Evolutionary conservation across 805 yeast species (phyloP), one percentile per base, ranked within the genome.

Genomic region (Spathaspora arborariae): DNA sequence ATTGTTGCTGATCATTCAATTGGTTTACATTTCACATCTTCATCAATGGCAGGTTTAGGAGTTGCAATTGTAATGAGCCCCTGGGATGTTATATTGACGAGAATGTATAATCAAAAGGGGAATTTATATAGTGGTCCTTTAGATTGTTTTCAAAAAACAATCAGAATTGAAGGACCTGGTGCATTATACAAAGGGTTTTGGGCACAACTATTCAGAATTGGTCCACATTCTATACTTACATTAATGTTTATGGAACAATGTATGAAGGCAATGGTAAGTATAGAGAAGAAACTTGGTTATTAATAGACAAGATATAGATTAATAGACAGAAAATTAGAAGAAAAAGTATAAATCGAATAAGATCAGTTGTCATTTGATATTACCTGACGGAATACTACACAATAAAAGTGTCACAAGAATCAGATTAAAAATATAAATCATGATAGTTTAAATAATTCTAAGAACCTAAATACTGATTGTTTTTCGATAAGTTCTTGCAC

Each of bases 31-130:
- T 74, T 92, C 51, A 59, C 77, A 9, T 80, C 96, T 1, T 80
- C 90, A 38, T 81, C 91, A 1, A 69, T 78, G 52, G 84, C 97
- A 6, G 99, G 99, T 39, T 63, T 90, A 36, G 97, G 96, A 56
- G 98, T 94, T 26, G 91, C 95, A 44, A 74, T 91, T 18, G 96
- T 88, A 26, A 92, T 94, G 97, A 94, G 91, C 64, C 98, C 99
- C 13, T 90, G 96, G 81, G 99, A 94, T 66, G 98, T 94, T 39
- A 78, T 94, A 44, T 74, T 94, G 68, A 94, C 99, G 1, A 81
- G 99, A 71, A 85, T 94, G 64, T 94, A 92, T 69, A 94, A 94
- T 67, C 98, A 94, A 65, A 87, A 84, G 66, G 96, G 96, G 42
- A 78, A 87, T 58, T 77, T 86, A 45, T 94, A 94, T 68, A 76